These are phyloP conservation scores for Populus hybrid DNA, from an alignment of 441 rosid genomes.

Conservation along the genomic window DNA sequence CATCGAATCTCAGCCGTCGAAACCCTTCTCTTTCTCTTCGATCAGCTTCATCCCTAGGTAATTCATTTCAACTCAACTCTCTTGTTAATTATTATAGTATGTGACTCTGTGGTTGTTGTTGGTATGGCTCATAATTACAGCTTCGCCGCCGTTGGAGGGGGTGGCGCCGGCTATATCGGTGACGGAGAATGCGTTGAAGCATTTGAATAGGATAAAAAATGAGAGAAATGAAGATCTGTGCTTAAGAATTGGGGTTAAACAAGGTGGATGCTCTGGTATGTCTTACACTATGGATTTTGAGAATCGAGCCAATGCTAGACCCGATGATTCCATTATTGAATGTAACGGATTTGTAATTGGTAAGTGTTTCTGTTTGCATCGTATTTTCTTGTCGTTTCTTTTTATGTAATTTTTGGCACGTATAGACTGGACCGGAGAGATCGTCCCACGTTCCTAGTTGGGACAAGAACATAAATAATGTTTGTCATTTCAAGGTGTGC, in stretches of 20 bases:
- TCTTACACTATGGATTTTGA: conserved; percentile 96
- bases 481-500: background rate
- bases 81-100: background rate
- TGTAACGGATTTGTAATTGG: conserved; percentile 79
- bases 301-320: conserved; percentile 57
- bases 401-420: background rate
- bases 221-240: conserved; percentile 75
- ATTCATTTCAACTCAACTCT: background rate
- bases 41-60: too few species aligned
- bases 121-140: conserved; percentile 17
- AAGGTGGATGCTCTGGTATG: conserved; percentile 98
- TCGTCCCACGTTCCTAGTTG: background rate
- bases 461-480: background rate
- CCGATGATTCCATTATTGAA: conserved; percentile 81
- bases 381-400: background rate
- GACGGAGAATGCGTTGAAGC: conserved; percentile 76
- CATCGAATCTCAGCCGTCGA: too few species aligned
- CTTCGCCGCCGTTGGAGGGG: conserved; percentile 50
- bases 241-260: conserved; percentile 90
- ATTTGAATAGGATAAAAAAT: conserved; percentile 75
- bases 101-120: background rate
- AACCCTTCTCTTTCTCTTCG: too few species aligned
- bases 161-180: conserved; percentile 66
- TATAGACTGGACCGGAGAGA: background rate
- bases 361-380: conserved; percentile 24